Percentiles rank a stretch among this genome's conserved stretches.
Evolutionary conservation across 768 basidiomycete species (phyloP).

Genomic region (Collybia mongolica): DNA sequence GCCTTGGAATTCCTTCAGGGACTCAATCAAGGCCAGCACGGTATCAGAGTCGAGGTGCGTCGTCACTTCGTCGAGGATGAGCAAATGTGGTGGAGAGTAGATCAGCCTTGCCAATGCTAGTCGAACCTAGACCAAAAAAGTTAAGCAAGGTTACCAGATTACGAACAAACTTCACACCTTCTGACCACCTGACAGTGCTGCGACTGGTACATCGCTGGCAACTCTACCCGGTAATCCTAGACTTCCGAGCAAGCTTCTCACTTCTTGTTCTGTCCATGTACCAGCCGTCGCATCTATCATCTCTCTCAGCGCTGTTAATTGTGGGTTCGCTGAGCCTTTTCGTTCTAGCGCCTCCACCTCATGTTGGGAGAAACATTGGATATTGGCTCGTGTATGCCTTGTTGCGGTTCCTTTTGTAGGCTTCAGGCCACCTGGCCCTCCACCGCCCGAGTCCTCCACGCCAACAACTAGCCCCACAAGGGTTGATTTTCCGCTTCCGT

Average conservation of each 20-base stretch:
- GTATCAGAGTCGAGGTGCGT: constrained; percentile 69
- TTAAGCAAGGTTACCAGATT: background rate
- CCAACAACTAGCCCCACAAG: constrained; percentile 27
- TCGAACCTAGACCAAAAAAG: constrained; percentile 38
- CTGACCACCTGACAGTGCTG: constrained; percentile 55
- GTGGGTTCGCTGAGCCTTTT: constrained; percentile 22
- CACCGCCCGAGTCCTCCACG: constrained; percentile 1
- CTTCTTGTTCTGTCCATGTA: constrained; percentile 34
- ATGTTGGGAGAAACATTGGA: constrained; percentile 66
- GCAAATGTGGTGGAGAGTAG: constrained; percentile 51
- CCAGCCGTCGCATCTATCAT: constrained; percentile 15
- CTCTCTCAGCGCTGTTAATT: constrained; percentile 18
- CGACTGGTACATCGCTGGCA: constrained; percentile 39
- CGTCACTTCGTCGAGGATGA: constrained; percentile 62
- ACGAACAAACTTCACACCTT: constrained; percentile 28
- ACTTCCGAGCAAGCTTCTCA: constrained; percentile 37
- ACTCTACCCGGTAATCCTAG: constrained; percentile 43
- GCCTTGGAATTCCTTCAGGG: constrained; percentile 50
- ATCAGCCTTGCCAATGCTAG: constrained; percentile 57
- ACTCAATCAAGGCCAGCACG: constrained; percentile 51
- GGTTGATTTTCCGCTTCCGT: constrained; percentile 48
- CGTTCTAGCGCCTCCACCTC: constrained; percentile 48
- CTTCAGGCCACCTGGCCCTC: constrained; percentile 17
- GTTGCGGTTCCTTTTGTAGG: constrained; percentile 47
- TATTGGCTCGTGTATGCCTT: constrained; percentile 49